Conservation (phyloP, 2,329 filamentous ascomycete species). For the Blastomyces parvus region DNA sequence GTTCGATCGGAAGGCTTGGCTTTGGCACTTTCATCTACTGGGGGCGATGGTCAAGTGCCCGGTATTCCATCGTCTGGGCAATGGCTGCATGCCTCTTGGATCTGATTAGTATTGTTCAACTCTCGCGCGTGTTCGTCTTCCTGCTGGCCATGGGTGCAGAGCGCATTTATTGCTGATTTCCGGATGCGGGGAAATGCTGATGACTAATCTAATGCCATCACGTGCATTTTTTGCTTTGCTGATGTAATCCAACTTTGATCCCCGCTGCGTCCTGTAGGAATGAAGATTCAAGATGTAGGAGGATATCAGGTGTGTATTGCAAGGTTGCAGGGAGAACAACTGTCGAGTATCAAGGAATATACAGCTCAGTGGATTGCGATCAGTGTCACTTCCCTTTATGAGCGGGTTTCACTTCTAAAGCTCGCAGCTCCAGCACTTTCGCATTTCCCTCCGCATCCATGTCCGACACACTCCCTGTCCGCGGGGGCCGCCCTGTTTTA, state of each 20-base stretch:
- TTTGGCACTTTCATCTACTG: too few species aligned
- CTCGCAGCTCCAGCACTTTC: neutral
- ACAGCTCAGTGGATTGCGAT: neutral
- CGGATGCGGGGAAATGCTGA: neutral
- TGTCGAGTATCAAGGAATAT: neutral
- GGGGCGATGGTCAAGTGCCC: too few species aligned
- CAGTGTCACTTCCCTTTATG: neutral
- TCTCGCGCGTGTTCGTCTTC: too few species aligned
- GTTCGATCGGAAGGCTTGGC: too few species aligned
- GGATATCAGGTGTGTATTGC: neutral
- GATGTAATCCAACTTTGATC: neutral
- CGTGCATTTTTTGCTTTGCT: neutral
- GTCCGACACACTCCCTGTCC: conserved; percentile 22
- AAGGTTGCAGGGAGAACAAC: neutral
- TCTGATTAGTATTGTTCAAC: too few species aligned
- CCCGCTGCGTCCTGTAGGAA: neutral
- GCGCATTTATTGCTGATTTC: neutral
- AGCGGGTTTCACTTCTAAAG: neutral
- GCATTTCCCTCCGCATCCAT: conserved; percentile 17
- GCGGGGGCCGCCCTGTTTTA: conserved; percentile 34
- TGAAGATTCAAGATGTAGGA: neutral
- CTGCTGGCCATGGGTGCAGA: too few species aligned
- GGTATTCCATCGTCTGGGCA: too few species aligned
- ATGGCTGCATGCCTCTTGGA: too few species aligned
- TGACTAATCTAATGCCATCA: neutral